Evolutionary conservation across 1,284 basidiomycete genomes (phyloP), one percentile per base, ranked within the genome.

Genomic region (Taiwanofungus camphoratus): DNA sequence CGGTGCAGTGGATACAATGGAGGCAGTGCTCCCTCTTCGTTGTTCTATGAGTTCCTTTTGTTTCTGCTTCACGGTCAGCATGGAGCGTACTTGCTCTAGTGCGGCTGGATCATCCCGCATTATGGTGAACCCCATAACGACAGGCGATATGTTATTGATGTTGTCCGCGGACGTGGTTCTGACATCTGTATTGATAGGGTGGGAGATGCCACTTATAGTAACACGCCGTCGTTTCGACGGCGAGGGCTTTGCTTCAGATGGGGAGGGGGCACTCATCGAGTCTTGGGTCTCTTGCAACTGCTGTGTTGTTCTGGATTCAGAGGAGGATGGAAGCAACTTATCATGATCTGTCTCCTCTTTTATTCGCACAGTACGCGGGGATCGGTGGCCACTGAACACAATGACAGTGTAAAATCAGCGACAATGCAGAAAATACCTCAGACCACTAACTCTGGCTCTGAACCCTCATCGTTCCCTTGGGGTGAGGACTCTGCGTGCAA

Each of bases 21-120:
- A 71, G 5, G 71, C 74, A 9, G 70, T 65, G 57, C 77, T 80
- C 13, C 73, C 79, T 45, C 82, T 63, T 38, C 81, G 71, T 59
- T 82, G 79, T 58, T 86, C 81, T 45, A 81, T 79, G 46, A 81
- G 66, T 35, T 76, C 73, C 60, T 83, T 79, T 61, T 83, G 83
- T 52, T 80, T 78, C 58, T 81, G 81, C 55, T 82, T 84, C 39
- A 77, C 71, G 27, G 69, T 65, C 46, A 80, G 67, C 68, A 76
- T 76, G 19, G 78, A 76, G 53, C 79, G 71, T 24, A 80, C 72
- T 56, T 81, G 77, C 53, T 83, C 79, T 36, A 79, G 65, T 16
- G 73, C 71, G 30, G 63, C 58, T 4, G 76, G 69, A 54, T 83
- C 77, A 57, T 83, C 79, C 46, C 73, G 71, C 46, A 68, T 67